Evolutionary conservation across 441 rosid genomes (phyloP), one percentile per base, ranked within the genome.

Genomic region (Raphanus hybrid): DNA sequence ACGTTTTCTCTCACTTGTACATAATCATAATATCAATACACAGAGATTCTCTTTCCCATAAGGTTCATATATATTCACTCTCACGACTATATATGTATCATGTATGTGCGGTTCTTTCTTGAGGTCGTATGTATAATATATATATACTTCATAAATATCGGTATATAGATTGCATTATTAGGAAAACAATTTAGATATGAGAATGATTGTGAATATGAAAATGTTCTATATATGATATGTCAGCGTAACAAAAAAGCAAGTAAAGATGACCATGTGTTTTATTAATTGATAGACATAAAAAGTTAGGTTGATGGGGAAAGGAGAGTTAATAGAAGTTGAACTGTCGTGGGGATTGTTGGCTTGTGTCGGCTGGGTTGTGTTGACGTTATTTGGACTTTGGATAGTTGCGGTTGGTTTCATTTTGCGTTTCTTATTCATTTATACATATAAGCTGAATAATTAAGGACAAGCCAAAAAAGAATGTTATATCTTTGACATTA

Each of bases 191-290:
- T 27, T 50, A 60, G 73, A 50, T 35, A 67, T 43, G 68, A 66
- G 16, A 32, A 58, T 71, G 68, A 77, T 58, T 71, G 73, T 66
- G 34, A 32, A 59, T 48, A 61, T 72, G 69, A 67, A 71, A 59
- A 59, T 66, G 64, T 59, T 67, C 2, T 23, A 68, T 57, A 52
- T 48, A 8, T 78, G 76, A 72, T 60, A 66, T 67, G 69, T 60
- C 73, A 50, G 77, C 81, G 81, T 73, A 67, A 41, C 74, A 12
- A 67, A 67, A 78, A 78, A 78, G 77, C 70, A 73, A 72, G 64
- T 67, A 55, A 63, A 64, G 60, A 70, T 55, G 70, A 71, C 71
- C 76, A 70, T 55, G 57, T 52, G 59, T 64, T 54, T 12, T 8
- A 37, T 35, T 77, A 23, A 78, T 78, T 78, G 81, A 67, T 71